Base-by-base conservation (phyloP, 805 yeast genomes). In the Saccharomycopsis malanga region DNA sequence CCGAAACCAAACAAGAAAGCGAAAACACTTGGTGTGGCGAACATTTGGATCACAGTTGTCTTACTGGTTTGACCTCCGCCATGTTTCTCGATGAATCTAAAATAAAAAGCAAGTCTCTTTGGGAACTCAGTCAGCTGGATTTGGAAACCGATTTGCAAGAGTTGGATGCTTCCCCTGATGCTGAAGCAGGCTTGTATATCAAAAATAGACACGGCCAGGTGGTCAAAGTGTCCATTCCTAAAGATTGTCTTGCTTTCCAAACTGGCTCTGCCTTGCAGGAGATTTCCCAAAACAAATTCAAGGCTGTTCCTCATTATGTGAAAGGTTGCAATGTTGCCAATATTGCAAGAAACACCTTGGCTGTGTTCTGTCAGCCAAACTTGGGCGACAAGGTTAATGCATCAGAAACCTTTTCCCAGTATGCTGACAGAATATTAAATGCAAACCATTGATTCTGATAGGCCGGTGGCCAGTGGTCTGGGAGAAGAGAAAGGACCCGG, bases 321-420 rank as follows among this genome's bases (percentile, higher is more conserved):
- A 68, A 64, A 50, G 79, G 77, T 2, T 62, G 74, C 27, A 24
- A 50, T 7, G 25, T 58, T 38, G 58, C 67, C 20, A 46, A 53
- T 3, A 58, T 74, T 23, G 67, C 74, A 17, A 61, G 83, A 46
- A 77, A 74, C 53, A 77, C 83, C 0, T 60, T 77, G 49, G 83
- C 84, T 1, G 79, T 78, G 5, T 78, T 78, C 54, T 73, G 80
- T 55, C 83, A 78, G 60, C 84, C 83, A 1, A 69, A 73, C 35
- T 59, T 78, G 44, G 71, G 73, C 35, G 79, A 70, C 46, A 56
- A 41, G 56, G 74, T 78, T 12, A 74, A 72, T 46, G 60, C 56
- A 0, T 56, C 40, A 3, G 74, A 72, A 56, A 68, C 67, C 35
- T 78, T 78, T 62, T 81, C 80, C 10, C 59, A 65, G 46, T 78